Evolutionary conservation across 495 filamentous ascomycete species (phyloP), one percentile per base, ranked within the genome.

Genomic region (Penicillium paradoxum): DNA sequence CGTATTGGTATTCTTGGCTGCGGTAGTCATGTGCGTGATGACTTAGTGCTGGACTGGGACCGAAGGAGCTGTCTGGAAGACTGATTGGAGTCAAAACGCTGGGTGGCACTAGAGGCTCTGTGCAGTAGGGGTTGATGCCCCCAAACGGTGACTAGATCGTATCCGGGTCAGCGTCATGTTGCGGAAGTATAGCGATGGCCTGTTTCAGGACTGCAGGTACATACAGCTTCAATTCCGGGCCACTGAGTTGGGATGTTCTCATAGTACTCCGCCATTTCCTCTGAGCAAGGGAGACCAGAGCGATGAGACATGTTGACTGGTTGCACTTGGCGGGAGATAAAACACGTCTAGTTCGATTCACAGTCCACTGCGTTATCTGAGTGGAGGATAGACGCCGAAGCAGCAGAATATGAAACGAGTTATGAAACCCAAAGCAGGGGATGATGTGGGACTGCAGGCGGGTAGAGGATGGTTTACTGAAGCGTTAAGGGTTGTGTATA

Each of bases 11-110:
- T 21, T 75, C 72, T 42, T 48, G 54, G 3, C 45, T 7, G 36
- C n/a, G 15, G 32, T 58, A 63, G n/a, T 59, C 59, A 49, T 70
- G 70, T 39, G 68, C 69, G 48, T 70, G 71, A 38, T 72, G 67
- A 46, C 70, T 71, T 46, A 74, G 46, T 13, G 60, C 71, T 39
- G 73, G 73, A 42, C 70, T 74, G 10, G 68, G 59, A 36, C 60
- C 51, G 29, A 69, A 72, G 42, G 69, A 63, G 53, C 44, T 71
- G 40, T 74, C 73, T 14, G 70, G 65, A 1, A 77, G 65, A 46
- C 72, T 72, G 57, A 72, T 68, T 22, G 73, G 72, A 2, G 72
- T 75, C 24, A 73, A 48, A 33, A 72, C 62, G 43, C 51, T 25
- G 25, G 65, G 40, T 48, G 55, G 65, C 14, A 63, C 71, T 41